A percentile compares a stretch with the other conserved stretches of the same genome.
These are phyloP conservation scores for Cinnamomum micranthum DNA, from an alignment of 164 flowering plant genomes.

Conservation along the genomic window DNA sequence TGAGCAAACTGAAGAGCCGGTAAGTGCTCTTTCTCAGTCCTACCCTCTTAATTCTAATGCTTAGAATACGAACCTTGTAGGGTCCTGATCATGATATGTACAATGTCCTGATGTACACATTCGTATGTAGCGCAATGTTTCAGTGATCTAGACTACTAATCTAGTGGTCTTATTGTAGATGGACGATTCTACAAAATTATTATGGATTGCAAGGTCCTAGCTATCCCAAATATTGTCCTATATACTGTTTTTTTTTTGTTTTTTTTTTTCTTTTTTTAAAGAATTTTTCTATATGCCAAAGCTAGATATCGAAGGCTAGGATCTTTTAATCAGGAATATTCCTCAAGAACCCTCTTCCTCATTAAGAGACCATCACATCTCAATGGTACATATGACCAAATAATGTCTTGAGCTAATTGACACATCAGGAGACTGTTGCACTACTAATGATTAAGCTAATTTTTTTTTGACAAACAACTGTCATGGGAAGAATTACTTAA, in stretches of 20 bases:
- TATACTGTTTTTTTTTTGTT: not conserved
- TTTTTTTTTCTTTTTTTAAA: not conserved
- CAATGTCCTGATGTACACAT: not conserved
- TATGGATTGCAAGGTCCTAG: not conserved
- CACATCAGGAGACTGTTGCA: not conserved
- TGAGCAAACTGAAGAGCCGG: constrained; percentile 15
- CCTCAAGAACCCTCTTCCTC: not conserved
- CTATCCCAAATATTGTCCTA: not conserved
- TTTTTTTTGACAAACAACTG: not conserved
- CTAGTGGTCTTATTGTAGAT: not conserved
- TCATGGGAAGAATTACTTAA: no score
- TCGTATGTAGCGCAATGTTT: no score
- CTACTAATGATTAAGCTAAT: not conserved
- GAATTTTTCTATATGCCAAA: not conserved
- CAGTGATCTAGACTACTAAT: not conserved
- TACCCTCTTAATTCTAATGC: not conserved
- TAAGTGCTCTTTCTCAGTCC: not conserved
- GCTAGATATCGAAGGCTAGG: not conserved
- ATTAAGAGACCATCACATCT: not conserved
- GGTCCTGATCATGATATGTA: not conserved
- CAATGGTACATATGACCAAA: no score
- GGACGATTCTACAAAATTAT: not conserved
- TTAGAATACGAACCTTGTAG: not conserved
- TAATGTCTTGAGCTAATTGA: not conserved
- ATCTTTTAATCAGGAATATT: not conserved